phyloP scores from a whole-genome alignment of 1,139 yeast species.

The Pichia sp. region DNA sequence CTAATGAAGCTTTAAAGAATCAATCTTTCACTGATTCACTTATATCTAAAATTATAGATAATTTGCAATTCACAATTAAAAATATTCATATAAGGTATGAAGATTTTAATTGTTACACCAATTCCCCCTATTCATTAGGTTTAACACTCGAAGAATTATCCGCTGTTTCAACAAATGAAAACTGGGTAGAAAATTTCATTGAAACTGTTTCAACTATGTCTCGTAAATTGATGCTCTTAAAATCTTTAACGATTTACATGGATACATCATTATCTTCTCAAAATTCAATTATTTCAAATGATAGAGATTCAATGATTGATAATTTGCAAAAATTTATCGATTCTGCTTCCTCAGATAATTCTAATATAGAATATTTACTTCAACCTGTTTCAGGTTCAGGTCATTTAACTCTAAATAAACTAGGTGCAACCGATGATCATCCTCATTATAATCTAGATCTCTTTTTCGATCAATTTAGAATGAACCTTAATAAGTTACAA shows the following conservation, averaged over 20 bases:
- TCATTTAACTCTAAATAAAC: slow-evolving; percentile 69
- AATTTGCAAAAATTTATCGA: slow-evolving; percentile 33
- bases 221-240: slow-evolving; percentile 69
- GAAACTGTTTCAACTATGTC: slow-evolving; percentile 63
- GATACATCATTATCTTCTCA: slow-evolving; percentile 49
- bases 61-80: slow-evolving; percentile 85
- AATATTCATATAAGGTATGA: slow-evolving; percentile 91
- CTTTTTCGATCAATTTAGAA: slow-evolving; percentile 79
- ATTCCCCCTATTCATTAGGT: slow-evolving; percentile 76
- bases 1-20: slow-evolving; percentile 38
- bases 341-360: slow-evolving; percentile 29
- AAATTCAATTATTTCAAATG: slow-evolving; percentile 36
- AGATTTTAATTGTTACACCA: slow-evolving; percentile 59
- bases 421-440: slow-evolving; percentile 55
- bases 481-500: slow-evolving; percentile 78
- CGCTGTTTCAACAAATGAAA: slow-evolving; percentile 80
- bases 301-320: slow-evolving; percentile 38
- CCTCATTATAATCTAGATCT: slow-evolving; percentile 77
- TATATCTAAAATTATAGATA: slow-evolving; percentile 84
- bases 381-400: slow-evolving; percentile 91
- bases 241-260: slow-evolving; percentile 77
- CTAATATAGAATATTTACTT: slow-evolving; percentile 53
- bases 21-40: slow-evolving; percentile 84
- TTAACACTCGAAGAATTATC: slow-evolving; percentile 77
- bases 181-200: slow-evolving; percentile 83